phyloP scores from a whole-genome alignment of 768 basidiomycete genomes.

The Mycena sanguinolenta region DNA sequence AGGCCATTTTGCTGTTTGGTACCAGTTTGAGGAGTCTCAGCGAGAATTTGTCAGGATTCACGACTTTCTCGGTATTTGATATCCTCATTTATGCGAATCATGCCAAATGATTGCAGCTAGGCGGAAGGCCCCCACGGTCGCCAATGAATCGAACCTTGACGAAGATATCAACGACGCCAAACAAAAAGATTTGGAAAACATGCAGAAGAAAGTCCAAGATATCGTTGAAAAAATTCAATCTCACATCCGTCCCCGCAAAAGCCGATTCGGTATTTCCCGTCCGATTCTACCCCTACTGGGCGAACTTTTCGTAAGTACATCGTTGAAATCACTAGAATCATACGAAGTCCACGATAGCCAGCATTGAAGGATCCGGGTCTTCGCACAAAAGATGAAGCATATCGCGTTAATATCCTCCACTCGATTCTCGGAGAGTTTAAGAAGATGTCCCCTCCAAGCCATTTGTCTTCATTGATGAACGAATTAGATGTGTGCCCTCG shows the following conservation, averaged over 20 bases:
- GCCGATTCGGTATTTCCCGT: neutral
- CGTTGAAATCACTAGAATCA: neutral
- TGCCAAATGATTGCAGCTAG: neutral
- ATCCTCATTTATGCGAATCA: neutral
- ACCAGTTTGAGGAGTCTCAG: conserved; percentile 6
- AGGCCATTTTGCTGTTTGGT: conserved; percentile 10
- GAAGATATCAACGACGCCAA: conserved; percentile 1
- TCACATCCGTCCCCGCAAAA: too few relatives aligned
- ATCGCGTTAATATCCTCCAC: neutral
- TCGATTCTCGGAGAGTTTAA: conserved; percentile 4
- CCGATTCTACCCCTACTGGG: neutral
- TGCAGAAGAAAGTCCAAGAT: conserved; percentile 3
- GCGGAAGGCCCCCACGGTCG: neutral
- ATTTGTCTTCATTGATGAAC: neutral
- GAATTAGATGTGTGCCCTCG: neutral
- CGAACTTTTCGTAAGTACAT: conserved; percentile 8
- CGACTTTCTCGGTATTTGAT: conserved; percentile 1
- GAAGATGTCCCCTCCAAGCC: neutral
- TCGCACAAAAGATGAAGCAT: neutral
- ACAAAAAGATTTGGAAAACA: neutral
- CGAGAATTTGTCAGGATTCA: conserved; percentile 16
- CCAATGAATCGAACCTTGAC: neutral
- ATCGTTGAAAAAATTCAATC: conserved; percentile 9
- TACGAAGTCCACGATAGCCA: conserved; percentile 7
- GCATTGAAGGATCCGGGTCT: neutral